Base-by-base conservation (phyloP, 179 eudicot species). In the Nepenthes alata region DNA sequence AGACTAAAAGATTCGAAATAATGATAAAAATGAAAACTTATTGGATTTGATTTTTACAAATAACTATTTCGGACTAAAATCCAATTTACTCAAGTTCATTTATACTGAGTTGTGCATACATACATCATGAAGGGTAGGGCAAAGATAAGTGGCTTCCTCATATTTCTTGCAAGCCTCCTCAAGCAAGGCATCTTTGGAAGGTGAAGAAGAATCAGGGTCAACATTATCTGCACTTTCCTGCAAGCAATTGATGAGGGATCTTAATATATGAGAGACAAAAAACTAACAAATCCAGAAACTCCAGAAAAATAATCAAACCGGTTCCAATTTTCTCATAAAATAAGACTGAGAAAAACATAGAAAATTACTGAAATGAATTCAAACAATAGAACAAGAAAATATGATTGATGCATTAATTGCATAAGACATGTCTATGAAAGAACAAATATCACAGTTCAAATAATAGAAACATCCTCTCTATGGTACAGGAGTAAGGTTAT, bases 141-240 rank as follows among this genome's bases (percentile, higher is more conserved):
- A 89, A 71, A 91, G 89, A 55, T 73, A 80, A 44, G 95, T 91
- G 54, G 98, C 96, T 73, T 84, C 93, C 64, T 89, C 93, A 66
- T 91, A 91, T 77, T 89, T 89, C 65, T 74, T 84, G 83, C 98
- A 91, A 67, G 98, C 98, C 67, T 91, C 96, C 74, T 86, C 85
- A 52, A 91, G 96, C 81, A 91, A 77, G 49, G 95, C 85, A 73
- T 91, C 98, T 84, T 91, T 91, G 55, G 98, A 85, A 62, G 95
- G 89, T 57, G 96, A 84, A 68, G 83, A 74, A 53, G 96, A 82
- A 55, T 91, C 95, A 12, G 96, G 86, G 75, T 75, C 86, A 61
- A 91, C 95, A 78, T 89, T 86, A 75, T 91, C 98, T 10, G 98
- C 98, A 77, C 89, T 86, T 83, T 91, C 98, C 98, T 91, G 89